phyloP scores from a whole-genome alignment of 2,329 filamentous ascomycete species.

The Lachnellula arida region DNA sequence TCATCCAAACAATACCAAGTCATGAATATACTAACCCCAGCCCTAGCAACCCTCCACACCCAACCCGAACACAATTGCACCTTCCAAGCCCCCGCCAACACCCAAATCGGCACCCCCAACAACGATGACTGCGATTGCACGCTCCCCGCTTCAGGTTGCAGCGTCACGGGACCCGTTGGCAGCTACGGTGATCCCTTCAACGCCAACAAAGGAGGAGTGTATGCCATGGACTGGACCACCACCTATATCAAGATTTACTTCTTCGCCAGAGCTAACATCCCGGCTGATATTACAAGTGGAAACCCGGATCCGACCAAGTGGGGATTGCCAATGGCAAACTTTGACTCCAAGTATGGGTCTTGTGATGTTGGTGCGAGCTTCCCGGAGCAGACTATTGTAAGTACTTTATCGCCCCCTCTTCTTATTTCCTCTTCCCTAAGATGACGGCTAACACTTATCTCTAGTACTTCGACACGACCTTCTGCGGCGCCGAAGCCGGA shows the following conservation, averaged over 20 bases:
- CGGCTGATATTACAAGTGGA: conserved; percentile 57
- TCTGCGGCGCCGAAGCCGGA: conserved; percentile 86
- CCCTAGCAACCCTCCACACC: conserved; percentile 21
- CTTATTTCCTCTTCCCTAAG: no score
- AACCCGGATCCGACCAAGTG: conserved; percentile 62
- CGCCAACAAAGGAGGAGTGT: conserved; percentile 42
- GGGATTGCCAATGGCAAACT: conserved; percentile 59
- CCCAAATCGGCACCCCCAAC: conserved; percentile 28
- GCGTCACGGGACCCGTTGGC: conserved; percentile 31
- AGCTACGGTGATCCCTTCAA: conserved; percentile 30
- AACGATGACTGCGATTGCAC: conserved; percentile 34
- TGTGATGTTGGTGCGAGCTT: conserved; percentile 72
- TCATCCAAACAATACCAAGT: no score
- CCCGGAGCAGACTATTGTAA: conserved; percentile 64
- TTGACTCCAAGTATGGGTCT: conserved; percentile 44
- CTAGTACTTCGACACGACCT: conserved; percentile 64
- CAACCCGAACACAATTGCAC: conserved; percentile 6
- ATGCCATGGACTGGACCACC: conserved; percentile 53
- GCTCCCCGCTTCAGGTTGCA: conserved; percentile 39
- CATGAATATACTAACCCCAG: neutral
- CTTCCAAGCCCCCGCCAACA: conserved; percentile 13
- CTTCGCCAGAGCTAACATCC: conserved; percentile 64
- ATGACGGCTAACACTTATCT: neutral
- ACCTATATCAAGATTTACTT: conserved; percentile 45
- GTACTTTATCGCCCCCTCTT: neutral